Base-by-base conservation (phyloP, 2,329 filamentous ascomycete species). In the Colletotrichum siamense region DNA sequence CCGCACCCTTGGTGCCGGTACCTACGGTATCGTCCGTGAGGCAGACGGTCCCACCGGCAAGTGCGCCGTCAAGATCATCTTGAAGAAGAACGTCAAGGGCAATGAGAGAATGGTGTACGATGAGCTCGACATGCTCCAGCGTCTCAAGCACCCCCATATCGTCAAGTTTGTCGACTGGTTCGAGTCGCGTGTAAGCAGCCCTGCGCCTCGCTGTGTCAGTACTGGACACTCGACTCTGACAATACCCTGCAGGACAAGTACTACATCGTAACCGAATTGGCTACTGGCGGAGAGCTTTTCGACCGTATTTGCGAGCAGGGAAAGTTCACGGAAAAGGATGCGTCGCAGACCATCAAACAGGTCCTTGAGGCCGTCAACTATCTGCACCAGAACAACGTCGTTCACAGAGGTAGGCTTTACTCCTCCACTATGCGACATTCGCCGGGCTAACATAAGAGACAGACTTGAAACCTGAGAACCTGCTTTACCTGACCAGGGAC, bases 71-170 rank as follows among this genome's bases (percentile, higher is more conserved):
- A 99, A 99, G 91, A 99, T 99, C 85, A 99, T 99, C 85, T 89
- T 99, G 82, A 99, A 99, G 92, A 98, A 98, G 89, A 99, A 98
- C 86, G 96, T 99, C 84, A 98, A 96, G 85, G 96, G 96, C 79
- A 99, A 99, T 82, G 97, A 99, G 89, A 93, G 94, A 85, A 99
- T 99, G 97, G 97, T 99, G 55, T 97, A 98, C 85, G 97, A 99
- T 85, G 97, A 99, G 88, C 90, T 99, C 81, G 92, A 96, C 80
- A 96, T 99, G 92, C 91, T 99, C 79, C 96, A 98, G 87, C 92
- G 92, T 75, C 92, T 99, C 83, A 92, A 96, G 83, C 97, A 99
- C 85, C 95, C 95, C 69, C 95, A 99, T 86, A 99, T 99, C 84
- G 97, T 99, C 87, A 94, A 94, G 80, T 99, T 99, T 83, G 94